A percentile compares a stretch with the other conserved stretches of the same genome.
Conservation (phyloP, 192 early-diverging fungal species). For the Gryganskiella cystojenkinii region DNA sequence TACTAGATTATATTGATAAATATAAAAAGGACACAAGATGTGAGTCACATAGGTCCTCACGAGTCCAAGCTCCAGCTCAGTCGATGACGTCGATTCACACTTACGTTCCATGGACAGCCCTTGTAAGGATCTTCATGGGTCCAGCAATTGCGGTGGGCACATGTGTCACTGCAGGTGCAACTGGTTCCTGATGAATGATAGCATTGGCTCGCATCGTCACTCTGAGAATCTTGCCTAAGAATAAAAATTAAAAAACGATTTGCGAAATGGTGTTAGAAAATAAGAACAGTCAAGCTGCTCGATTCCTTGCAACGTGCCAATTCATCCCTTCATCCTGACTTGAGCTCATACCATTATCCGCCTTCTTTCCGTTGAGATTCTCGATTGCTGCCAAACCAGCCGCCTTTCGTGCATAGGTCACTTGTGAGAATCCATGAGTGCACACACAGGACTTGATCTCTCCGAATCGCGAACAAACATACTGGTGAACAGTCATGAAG, state of each 20-base stretch:
- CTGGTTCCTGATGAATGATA: constrained; percentile 18
- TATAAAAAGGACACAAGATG: background rate
- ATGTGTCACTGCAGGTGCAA: background rate
- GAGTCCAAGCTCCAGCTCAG: no score
- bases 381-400: constrained; percentile 33
- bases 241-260: no score
- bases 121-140: constrained; percentile 43
- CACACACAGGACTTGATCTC: constrained; percentile 43
- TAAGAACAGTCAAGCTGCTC: no score
- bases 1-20: constrained; percentile 16
- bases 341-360: constrained; percentile 45
- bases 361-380: constrained; percentile 42
- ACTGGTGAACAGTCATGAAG: no score
- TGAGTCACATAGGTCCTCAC: background rate
- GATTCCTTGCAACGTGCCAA: no score
- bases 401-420: constrained; percentile 38
- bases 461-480: no score
- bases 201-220: constrained; percentile 33
- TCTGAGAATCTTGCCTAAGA: constrained; percentile 30
- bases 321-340: no score
- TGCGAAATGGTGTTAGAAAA: no score
- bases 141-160: constrained; percentile 27
- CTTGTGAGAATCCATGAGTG: constrained; percentile 35
- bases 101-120: constrained; percentile 52
- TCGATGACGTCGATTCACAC: no score